A percentile compares a stretch with the other conserved stretches of the same genome.
Evolutionary conservation across 768 basidiomycete species (phyloP).

Genomic region (Clitopilus hobsonii): DNA sequence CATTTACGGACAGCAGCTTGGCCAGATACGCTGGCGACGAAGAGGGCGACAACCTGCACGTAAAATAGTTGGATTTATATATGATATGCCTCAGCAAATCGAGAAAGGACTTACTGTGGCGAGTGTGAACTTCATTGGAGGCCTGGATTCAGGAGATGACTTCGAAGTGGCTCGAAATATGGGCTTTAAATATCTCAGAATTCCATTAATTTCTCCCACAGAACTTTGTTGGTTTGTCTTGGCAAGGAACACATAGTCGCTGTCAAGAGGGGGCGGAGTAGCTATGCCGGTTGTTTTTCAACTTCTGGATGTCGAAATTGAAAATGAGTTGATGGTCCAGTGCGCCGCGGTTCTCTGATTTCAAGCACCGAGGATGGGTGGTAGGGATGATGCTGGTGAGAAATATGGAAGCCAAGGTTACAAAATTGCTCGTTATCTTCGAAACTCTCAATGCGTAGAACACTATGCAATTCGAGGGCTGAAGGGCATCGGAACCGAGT

Average conservation of each 20-base stretch:
- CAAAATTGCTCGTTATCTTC: too few relatives aligned
- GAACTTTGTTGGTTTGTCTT: not conserved
- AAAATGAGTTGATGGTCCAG: too few relatives aligned
- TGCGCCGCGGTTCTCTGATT: too few relatives aligned
- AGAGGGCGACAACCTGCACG: not conserved
- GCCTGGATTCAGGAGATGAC: not conserved
- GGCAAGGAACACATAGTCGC: not conserved
- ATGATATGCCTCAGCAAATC: not conserved
- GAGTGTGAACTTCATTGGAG: not conserved
- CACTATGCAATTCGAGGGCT: too few relatives aligned
- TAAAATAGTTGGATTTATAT: not conserved
- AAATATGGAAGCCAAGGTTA: too few relatives aligned
- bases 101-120: not conserved
- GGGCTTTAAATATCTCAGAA: not conserved
- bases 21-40: not conserved
- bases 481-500: too few relatives aligned
- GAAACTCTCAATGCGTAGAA: too few relatives aligned
- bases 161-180: not conserved
- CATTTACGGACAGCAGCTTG: not conserved
- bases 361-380: too few relatives aligned
- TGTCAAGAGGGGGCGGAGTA: not conserved
- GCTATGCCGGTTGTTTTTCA: too few relatives aligned
- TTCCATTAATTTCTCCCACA: not conserved
- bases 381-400: too few relatives aligned
- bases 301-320: too few relatives aligned